A percentile compares a stretch with the other conserved stretches of the same genome.
Conservation (phyloP, 2,329 filamentous ascomycete genomes). For the Calonectria pauciramosa region DNA sequence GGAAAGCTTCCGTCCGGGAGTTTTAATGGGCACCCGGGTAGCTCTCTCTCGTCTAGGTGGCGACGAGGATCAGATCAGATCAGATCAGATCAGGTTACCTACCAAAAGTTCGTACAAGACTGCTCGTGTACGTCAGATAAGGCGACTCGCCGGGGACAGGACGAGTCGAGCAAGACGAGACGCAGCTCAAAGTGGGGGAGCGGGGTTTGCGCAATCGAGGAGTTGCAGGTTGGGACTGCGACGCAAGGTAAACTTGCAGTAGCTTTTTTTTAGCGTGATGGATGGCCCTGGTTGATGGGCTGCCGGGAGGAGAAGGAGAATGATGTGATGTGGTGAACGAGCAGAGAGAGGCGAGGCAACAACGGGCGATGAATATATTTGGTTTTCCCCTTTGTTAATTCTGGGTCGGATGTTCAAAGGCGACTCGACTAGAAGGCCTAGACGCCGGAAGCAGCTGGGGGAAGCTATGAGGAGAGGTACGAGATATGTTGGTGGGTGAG, state of each 20-base stretch:
- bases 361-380: background rate
- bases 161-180: conserved; percentile 36
- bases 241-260: conserved; percentile 43
- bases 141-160: conserved; percentile 34
- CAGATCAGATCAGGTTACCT: conserved; percentile 46
- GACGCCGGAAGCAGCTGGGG: conserved; percentile 19
- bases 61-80: conserved; percentile 30
- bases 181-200: conserved; percentile 44
- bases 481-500: conserved; percentile 19
- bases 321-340: background rate
- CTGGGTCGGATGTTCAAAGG: background rate
- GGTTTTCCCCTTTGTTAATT: background rate
- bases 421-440: conserved; percentile 2
- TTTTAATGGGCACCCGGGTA: conserved; percentile 10
- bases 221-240: conserved; percentile 17
- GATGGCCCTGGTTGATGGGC: conserved; percentile 20
- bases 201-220: conserved; percentile 36
- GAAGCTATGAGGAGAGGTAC: background rate
- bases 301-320: background rate
- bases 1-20: background rate
- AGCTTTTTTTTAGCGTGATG: conserved; percentile 32
- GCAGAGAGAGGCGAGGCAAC: background rate
- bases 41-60: conserved; percentile 30
- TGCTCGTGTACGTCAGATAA: conserved; percentile 46
- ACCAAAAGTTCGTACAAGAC: conserved; percentile 43